Evolutionary conservation across 306 rosid species (phyloP).

Genomic region (Inga leiocalycina): DNA sequence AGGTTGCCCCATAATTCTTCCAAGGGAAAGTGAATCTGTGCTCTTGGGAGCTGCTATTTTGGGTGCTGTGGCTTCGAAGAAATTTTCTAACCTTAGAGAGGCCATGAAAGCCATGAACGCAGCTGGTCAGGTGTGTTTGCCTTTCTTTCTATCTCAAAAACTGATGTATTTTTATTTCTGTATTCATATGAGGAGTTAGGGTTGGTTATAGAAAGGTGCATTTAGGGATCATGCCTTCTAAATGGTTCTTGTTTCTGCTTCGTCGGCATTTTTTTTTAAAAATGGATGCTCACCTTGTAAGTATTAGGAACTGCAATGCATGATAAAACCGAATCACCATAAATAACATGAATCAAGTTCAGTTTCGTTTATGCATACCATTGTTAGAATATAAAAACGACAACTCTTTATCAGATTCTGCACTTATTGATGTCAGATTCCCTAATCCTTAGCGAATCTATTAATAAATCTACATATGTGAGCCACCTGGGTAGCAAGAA

Average conservation of each 20-base stretch:
- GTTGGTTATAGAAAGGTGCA: constrained; percentile 19
- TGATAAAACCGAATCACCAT: background rate
- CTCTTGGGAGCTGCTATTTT: constrained; percentile 96
- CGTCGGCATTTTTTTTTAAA: background rate
- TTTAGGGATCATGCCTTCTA: constrained; percentile 17
- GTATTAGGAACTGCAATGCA: constrained; percentile 11
- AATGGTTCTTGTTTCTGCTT: constrained; percentile 12
- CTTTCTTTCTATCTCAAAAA: constrained; percentile 8
- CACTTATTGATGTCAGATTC: constrained; percentile 12
- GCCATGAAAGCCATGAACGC: constrained; percentile 92
- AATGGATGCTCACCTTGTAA: constrained; percentile 15
- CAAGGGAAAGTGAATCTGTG: constrained; percentile 91
- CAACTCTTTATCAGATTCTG: background rate
- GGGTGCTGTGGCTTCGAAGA: constrained; percentile 87
- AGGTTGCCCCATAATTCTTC: constrained; percentile 95
- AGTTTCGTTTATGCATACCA: background rate
- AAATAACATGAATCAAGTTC: constrained; percentile 2
- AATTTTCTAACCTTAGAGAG: constrained; percentile 66
- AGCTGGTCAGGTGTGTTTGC: constrained; percentile 79
- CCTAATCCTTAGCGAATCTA: background rate
- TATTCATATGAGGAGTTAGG: constrained; percentile 27
- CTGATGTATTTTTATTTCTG: constrained; percentile 1
- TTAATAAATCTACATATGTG: background rate
- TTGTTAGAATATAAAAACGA: background rate
- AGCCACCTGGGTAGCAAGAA: background rate